These are phyloP conservation scores for Thalassiosira ordinaria DNA, from an alignment of 352 stramenopile genomes.

Conservation along the genomic window DNA sequence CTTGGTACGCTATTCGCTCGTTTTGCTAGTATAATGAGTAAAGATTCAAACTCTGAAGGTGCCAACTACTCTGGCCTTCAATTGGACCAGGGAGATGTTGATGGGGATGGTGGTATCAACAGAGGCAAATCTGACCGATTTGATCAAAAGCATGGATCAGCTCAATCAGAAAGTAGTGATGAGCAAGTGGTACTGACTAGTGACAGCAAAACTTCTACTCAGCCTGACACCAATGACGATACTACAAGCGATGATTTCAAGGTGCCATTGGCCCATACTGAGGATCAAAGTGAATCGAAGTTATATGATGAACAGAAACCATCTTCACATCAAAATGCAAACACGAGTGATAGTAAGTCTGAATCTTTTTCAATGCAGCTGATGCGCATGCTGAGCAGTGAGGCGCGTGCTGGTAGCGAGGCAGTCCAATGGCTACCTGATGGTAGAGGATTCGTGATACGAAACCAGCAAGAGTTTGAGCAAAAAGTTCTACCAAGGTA, in stretches of 20 bases:
- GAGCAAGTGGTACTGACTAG: neutral
- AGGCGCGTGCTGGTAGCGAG: slow-evolving; percentile 8
- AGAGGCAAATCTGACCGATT: no score
- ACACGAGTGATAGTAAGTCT: no score
- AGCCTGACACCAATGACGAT: slow-evolving; percentile 12
- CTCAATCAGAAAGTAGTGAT: no score
- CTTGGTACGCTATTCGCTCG: no score
- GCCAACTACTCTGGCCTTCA: no score
- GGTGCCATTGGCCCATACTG: neutral
- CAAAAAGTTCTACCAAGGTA: slow-evolving; percentile 12
- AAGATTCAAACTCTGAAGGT: no score
- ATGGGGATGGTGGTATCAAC: no score
- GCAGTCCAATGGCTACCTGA: slow-evolving; percentile 17
- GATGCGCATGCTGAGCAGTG: slow-evolving; percentile 18
- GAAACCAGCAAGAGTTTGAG: slow-evolving; percentile 19
- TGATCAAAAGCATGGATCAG: no score
- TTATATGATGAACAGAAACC: neutral
- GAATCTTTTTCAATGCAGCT: slow-evolving; percentile 21
- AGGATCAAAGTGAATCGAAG: neutral
- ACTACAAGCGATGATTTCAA: slow-evolving; percentile 23
- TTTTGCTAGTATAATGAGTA: no score
- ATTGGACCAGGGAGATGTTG: no score
- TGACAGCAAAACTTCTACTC: slow-evolving; percentile 5
- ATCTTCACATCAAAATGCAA: neutral
- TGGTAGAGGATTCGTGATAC: slow-evolving; percentile 21